Base-by-base conservation (phyloP, 148 eudicot species). In the Silene latifolia region DNA sequence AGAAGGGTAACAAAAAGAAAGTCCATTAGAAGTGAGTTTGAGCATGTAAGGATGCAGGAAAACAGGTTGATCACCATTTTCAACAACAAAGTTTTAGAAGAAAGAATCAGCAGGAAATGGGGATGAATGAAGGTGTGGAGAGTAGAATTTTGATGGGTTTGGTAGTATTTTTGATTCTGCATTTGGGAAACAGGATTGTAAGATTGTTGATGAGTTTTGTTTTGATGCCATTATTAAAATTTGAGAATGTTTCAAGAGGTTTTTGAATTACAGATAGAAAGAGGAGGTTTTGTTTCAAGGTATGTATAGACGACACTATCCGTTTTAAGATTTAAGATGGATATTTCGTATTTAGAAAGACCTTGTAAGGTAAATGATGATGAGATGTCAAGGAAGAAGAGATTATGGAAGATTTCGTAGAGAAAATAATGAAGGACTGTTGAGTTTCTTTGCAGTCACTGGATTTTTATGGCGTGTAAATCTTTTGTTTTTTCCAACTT, bases 1-100 rank as follows among this genome's bases (percentile, higher is more conserved):
- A 6, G 71, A 32, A 2, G 75, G 71, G 80, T 63, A 77, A 2
- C 32, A 77, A 9, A 71, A 25, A 19, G 70, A 77, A 71, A 71
- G 35, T 32, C 75, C 72, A 17, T 69, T 62, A 18, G 8, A 17
- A 24, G 71, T 51, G 1, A 77, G 64, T 14, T 77, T 77, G 32
- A 77, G 23, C 42, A 77, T 56, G 12, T 77, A 77, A 0, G 80
- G 80, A 32, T 71, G 80, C 0, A 71, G n/a, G 54, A 69, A 63
- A 18, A 29, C 21, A 0, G 75, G 80, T 15, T 63, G 70, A 21
- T 77, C 64, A 3, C 71, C 75, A 25, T 71, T 71, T 7, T 11
- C 19, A 5, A 51, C 5, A 13, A 63, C 39, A 5, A 58, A n/a
- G 62, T 77, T 77, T 0, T 65, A n/a, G 53, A 77, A 77, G 42